Percentiles rank a stretch among this genome's conserved stretches.
Evolutionary conservation across 208 protist species (phyloP).

Genomic region (Acanthamoeba quina): DNA sequence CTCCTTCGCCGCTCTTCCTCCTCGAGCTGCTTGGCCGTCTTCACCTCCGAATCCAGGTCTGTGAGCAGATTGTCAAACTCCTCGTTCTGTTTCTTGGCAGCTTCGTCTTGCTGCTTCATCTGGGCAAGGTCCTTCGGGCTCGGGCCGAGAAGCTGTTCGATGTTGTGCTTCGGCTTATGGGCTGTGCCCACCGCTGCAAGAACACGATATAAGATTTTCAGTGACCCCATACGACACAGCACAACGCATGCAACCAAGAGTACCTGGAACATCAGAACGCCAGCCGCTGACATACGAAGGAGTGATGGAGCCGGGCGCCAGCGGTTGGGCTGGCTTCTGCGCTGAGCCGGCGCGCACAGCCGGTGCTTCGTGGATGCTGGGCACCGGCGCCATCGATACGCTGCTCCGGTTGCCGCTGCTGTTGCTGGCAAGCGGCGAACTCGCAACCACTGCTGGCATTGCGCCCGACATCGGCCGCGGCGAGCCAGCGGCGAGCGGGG

Average conservation of each 20-base stretch:
- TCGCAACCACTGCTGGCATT: neutral
- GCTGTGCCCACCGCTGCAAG: slow-evolving; percentile 16
- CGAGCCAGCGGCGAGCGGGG: neutral
- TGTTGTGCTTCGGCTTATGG: slow-evolving; percentile 7
- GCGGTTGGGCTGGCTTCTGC: neutral
- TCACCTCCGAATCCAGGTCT: slow-evolving; percentile 43
- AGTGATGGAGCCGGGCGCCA: neutral
- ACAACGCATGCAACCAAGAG: no score
- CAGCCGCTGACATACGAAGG: slow-evolving; percentile 63
- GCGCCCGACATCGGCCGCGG: neutral
- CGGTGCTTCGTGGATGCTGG: neutral
- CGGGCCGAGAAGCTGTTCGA: slow-evolving; percentile 19
- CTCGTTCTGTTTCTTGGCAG: neutral
- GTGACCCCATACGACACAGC: no score
- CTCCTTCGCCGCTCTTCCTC: slow-evolving; percentile 41
- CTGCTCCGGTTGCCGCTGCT: no score
- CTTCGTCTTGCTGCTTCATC: neutral
- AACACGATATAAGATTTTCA: no score
- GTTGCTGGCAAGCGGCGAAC: no score
- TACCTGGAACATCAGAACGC: slow-evolving; percentile 45
- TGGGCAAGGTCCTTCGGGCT: slow-evolving; percentile 27
- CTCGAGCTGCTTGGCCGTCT: neutral
- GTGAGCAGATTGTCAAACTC: slow-evolving; percentile 21
- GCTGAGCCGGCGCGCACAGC: no score
- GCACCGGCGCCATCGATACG: no score